These are phyloP conservation scores for Tolypocladium tropicale DNA, from an alignment of 2,329 filamentous ascomycete species.

Conservation along the genomic window DNA sequence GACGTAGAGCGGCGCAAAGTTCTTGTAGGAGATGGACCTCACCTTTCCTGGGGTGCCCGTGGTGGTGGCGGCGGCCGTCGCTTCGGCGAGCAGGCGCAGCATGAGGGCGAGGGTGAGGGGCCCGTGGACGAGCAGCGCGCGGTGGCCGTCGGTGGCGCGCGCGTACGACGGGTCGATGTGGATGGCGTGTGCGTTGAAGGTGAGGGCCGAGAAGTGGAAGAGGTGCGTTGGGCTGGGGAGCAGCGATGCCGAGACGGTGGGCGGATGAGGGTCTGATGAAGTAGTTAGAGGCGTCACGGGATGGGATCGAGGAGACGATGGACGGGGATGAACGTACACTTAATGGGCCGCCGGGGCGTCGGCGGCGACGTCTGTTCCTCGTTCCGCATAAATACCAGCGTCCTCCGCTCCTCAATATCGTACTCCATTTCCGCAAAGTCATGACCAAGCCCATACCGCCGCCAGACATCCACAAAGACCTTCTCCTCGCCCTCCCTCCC, in stretches of 20 bases:
- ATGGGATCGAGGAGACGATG: no score
- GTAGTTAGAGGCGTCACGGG: neutral
- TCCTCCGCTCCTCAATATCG: conserved; percentile 36
- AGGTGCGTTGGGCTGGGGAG: conserved; percentile 61
- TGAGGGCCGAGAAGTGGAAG: conserved; percentile 84
- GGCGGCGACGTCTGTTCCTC: conserved; percentile 8
- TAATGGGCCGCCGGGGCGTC: conserved; percentile 11
- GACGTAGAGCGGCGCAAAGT: conserved; percentile 72
- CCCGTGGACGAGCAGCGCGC: conserved; percentile 72
- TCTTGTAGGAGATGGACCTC: conserved; percentile 61
- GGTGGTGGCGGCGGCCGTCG: conserved; percentile 11
- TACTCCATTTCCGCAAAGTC: conserved; percentile 8
- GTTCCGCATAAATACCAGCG: conserved; percentile 41
- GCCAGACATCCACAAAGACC: conserved; percentile 40
- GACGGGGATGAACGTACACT: conserved; percentile 12
- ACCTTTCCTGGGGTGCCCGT: conserved; percentile 23
- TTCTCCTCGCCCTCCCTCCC: conserved; percentile 27
- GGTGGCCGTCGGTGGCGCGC: conserved; percentile 61
- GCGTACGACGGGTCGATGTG: conserved; percentile 71
- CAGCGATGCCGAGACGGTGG: conserved; percentile 38
- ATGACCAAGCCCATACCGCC: conserved; percentile 28
- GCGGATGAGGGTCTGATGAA: conserved; percentile 19
- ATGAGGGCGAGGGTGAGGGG: conserved; percentile 72
- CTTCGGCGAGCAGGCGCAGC: conserved; percentile 47
- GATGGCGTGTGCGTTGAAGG: conserved; percentile 86